phyloP scores from a whole-genome alignment of 2,329 filamentous ascomycete genomes.

The Aspergillus costaricaensis region DNA sequence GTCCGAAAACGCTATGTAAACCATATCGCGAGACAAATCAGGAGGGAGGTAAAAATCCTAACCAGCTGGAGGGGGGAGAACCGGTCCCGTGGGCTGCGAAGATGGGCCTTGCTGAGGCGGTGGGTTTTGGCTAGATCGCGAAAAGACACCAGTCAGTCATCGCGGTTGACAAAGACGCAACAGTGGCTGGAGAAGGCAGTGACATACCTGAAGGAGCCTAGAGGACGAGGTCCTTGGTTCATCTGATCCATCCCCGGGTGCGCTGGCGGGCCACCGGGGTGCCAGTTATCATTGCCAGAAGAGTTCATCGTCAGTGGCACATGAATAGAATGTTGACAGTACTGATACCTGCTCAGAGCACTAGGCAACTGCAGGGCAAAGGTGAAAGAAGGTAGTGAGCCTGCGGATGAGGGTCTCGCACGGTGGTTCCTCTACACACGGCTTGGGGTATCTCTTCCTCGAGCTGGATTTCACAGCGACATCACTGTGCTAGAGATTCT shows the following conservation, averaged over 20 bases:
- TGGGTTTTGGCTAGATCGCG: slow-evolving; percentile 38
- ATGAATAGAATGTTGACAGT: slow-evolving; percentile 16
- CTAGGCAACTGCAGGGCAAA: neutral
- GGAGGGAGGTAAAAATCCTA: slow-evolving; percentile 23
- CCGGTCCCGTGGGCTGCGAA: slow-evolving; percentile 40
- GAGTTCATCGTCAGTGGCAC: slow-evolving; percentile 42
- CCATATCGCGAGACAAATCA: neutral
- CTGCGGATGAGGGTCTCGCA: slow-evolving; percentile 13
- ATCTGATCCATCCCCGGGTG: slow-evolving; percentile 47
- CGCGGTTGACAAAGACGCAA: neutral
- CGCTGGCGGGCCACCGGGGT: slow-evolving; percentile 43
- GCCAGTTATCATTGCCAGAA: slow-evolving; percentile 47
- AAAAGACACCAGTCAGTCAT: slow-evolving; percentile 13
- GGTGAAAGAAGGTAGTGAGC: slow-evolving; percentile 8
- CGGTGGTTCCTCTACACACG: slow-evolving; percentile 27
- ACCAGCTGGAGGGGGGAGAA: slow-evolving; percentile 45
- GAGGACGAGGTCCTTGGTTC: slow-evolving; percentile 45
- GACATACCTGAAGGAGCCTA: slow-evolving; percentile 49
- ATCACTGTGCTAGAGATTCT: slow-evolving; percentile 27
- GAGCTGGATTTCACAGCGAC: slow-evolving; percentile 30
- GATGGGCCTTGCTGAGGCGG: slow-evolving; percentile 41
- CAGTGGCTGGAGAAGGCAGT: neutral
- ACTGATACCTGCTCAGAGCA: neutral
- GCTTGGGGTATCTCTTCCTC: slow-evolving; percentile 23
- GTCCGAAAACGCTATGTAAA: neutral